Conservation (phyloP, 2,329 filamentous ascomycete genomes). For the Diaporthe sp. region DNA sequence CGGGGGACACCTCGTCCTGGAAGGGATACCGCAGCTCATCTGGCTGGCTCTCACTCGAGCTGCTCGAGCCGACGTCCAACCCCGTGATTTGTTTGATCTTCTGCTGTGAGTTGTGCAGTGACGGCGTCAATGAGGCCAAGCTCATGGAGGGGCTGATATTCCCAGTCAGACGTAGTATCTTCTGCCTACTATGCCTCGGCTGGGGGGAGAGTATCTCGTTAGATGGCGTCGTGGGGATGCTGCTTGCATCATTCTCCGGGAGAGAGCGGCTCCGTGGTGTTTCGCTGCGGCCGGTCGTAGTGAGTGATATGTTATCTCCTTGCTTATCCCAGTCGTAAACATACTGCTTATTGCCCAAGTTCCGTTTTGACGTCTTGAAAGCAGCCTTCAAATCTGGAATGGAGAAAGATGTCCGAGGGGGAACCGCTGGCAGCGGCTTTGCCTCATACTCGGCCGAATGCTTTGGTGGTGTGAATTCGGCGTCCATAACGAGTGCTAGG, state of each 20-base stretch:
- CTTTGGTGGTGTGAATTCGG: conserved; percentile 14
- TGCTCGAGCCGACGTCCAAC: conserved; percentile 50
- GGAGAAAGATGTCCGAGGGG: conserved; percentile 30
- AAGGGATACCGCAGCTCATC: not conserved
- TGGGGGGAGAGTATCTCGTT: conserved; percentile 44
- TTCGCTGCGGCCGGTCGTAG: conserved; percentile 1
- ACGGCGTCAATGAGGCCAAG: conserved; percentile 39
- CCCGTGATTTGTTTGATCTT: conserved; percentile 61
- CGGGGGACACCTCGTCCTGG: conserved; percentile 40
- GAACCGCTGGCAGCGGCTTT: conserved; percentile 39
- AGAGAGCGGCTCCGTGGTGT: not conserved
- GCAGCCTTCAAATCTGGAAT: conserved; percentile 12
- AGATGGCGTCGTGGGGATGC: conserved; percentile 35
- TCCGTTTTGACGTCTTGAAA: not conserved
- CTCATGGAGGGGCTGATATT: conserved; percentile 31
- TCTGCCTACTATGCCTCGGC: conserved; percentile 42
- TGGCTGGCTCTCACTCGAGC: conserved; percentile 33
- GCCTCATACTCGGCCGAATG: conserved; percentile 32
- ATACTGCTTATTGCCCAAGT: not conserved
- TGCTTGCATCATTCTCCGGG: conserved; percentile 36
- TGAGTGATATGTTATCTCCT: not conserved
- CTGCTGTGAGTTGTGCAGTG: conserved; percentile 51
- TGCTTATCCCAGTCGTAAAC: conserved; percentile 38
- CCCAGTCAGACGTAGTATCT: conserved; percentile 44
- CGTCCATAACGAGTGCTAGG: not conserved